These are phyloP conservation scores for Hypocrella siamensis DNA, from an alignment of 2,329 filamentous ascomycete species.

Conservation along the genomic window DNA sequence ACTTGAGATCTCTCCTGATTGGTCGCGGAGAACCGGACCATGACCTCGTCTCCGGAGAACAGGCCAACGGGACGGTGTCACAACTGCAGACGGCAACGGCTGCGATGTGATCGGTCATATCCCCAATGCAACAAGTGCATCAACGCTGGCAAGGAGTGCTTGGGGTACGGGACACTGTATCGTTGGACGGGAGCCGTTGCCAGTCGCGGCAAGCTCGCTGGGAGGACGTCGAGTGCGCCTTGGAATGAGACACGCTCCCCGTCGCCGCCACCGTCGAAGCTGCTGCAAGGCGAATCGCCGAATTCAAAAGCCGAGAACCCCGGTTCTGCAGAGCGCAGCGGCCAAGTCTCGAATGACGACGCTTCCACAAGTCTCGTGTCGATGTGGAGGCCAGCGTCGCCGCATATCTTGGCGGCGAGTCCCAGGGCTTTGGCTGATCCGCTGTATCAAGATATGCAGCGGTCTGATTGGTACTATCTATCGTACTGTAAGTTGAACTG, in stretches of 20 bases:
- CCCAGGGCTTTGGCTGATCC: constrained; percentile 26
- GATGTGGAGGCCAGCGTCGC: constrained; percentile 8
- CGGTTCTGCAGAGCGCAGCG: too few relatives aligned
- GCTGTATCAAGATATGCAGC: constrained; percentile 36
- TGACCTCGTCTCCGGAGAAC: constrained; percentile 1
- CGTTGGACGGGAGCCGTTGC: constrained; percentile 34
- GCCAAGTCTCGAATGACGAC: too few relatives aligned
- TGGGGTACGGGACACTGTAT: constrained; percentile 36
- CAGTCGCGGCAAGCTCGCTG: constrained; percentile 24
- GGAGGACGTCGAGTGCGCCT: constrained; percentile 21
- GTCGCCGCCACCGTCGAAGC: too few relatives aligned
- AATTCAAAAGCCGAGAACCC: too few relatives aligned
- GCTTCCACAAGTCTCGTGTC: too few relatives aligned
- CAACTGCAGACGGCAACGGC: constrained; percentile 36
- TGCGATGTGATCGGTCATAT: constrained; percentile 35
- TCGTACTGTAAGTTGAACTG: constrained; percentile 20
- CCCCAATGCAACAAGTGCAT: constrained; percentile 36
- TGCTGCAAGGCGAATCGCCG: too few relatives aligned
- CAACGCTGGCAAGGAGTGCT: constrained; percentile 30
- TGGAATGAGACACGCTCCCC: too few relatives aligned
- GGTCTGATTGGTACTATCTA: constrained; percentile 25
- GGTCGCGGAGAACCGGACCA: neutral
- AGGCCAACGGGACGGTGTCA: constrained; percentile 26
- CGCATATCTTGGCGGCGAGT: constrained; percentile 8
- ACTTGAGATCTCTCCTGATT: neutral